phyloP scores from a whole-genome alignment of 1,139 yeast genomes.

The Entelexis paramagnoliae region DNA sequence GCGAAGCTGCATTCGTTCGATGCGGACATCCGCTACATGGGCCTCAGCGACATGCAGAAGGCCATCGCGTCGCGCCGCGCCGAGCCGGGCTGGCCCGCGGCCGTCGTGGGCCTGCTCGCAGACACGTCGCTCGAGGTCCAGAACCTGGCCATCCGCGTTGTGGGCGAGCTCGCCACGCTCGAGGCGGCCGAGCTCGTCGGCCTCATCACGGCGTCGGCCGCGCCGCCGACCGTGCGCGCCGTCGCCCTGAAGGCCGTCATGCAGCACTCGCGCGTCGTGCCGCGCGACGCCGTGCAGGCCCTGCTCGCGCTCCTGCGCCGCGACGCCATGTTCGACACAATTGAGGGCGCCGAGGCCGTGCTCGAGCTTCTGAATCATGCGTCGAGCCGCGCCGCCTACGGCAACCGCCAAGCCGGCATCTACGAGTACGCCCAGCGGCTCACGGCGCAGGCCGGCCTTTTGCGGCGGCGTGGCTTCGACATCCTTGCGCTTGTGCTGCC shows the following conservation, averaged over 20 bases:
- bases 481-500: slow-evolving; percentile 12
- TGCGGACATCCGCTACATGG: slow-evolving; percentile 82
- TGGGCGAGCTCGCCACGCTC: slow-evolving; percentile 33
- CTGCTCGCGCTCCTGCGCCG: background rate
- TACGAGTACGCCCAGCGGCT: background rate
- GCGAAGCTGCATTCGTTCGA: slow-evolving; percentile 39
- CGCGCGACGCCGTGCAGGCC: background rate
- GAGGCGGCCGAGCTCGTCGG: background rate
- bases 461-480: slow-evolving; percentile 9
- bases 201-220: background rate
- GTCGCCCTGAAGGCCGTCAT: slow-evolving; percentile 6
- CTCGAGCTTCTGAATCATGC: background rate
- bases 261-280: background rate
- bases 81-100: slow-evolving; percentile 26
- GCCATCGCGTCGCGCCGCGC: slow-evolving; percentile 40
- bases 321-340: background rate
- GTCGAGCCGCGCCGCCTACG: background rate
- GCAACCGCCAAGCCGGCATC: background rate
- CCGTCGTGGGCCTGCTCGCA: slow-evolving; percentile 44
- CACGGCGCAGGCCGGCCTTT: background rate
- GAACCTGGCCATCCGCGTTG: slow-evolving; percentile 54
- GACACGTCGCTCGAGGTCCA: slow-evolving; percentile 72
- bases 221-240: slow-evolving; percentile 1
- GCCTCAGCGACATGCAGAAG: slow-evolving; percentile 38
- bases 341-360: slow-evolving; percentile 13